These are phyloP conservation scores for Termitomyces sp. DNA, from an alignment of 768 basidiomycete genomes.

Conservation along the genomic window DNA sequence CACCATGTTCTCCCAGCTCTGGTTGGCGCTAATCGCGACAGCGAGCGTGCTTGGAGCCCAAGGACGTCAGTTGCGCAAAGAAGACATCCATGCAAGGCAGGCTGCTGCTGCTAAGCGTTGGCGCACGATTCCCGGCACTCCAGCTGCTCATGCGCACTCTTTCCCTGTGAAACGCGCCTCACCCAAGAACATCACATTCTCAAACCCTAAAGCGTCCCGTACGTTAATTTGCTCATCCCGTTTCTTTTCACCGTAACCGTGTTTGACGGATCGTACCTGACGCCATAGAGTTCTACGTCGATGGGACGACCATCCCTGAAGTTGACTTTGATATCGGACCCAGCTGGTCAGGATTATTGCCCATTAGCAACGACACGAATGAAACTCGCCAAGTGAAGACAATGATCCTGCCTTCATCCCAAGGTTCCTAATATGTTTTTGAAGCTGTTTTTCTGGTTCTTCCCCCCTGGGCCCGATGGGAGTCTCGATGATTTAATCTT, in stretches of 20 bases:
- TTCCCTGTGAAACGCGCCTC: constrained; percentile 14
- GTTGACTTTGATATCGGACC: constrained; percentile 74
- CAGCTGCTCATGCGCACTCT: constrained; percentile 8
- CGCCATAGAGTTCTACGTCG: constrained; percentile 60
- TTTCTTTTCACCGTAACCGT: not conserved
- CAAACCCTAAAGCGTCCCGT: constrained; percentile 67
- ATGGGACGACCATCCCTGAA: constrained; percentile 61
- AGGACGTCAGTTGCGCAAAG: constrained; percentile 34
- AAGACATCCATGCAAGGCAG: constrained; percentile 42
- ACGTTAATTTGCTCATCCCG: constrained; percentile 10
- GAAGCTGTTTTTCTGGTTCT: constrained; percentile 83
- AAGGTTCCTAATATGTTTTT: not conserved
- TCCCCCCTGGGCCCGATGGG: constrained; percentile 72
- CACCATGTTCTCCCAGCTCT: constrained; percentile 13
- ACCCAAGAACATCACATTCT: constrained; percentile 66
- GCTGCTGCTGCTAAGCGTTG: constrained; percentile 45
- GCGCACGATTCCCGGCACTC: constrained; percentile 7
- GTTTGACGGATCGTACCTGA: not conserved
- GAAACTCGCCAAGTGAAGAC: constrained; percentile 59
- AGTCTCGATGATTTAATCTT: constrained; percentile 72
- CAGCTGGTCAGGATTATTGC: constrained; percentile 72
- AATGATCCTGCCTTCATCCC: not conserved
- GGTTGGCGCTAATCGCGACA: constrained; percentile 16
- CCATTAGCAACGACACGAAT: constrained; percentile 55
- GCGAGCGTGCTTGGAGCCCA: constrained; percentile 16